phyloP scores from a whole-genome alignment of 441 rosid species.

The Isatis lusitanica region DNA sequence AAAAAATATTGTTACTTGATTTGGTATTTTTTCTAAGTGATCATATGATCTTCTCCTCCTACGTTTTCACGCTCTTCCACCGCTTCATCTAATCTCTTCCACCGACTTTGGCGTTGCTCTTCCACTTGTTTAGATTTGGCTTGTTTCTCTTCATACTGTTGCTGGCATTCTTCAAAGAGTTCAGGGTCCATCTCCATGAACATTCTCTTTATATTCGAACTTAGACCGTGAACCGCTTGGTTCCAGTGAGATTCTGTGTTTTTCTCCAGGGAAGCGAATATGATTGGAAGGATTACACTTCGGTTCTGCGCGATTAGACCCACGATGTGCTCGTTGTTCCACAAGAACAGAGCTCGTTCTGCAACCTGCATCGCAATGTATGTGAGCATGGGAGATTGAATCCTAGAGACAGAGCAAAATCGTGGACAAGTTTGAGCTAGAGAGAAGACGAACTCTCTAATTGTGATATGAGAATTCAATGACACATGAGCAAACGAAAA shows the following conservation, averaged over 20 bases:
- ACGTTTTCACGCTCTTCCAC: conserved; percentile 61
- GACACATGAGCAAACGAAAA: background rate
- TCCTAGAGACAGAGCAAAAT: background rate
- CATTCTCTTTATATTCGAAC: conserved; percentile 75
- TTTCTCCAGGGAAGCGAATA: conserved; percentile 78
- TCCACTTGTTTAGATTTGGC: conserved; percentile 61
- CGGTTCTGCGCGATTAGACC: conserved; percentile 77
- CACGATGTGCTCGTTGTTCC: conserved; percentile 93
- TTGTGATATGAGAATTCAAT: background rate
- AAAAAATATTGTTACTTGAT: conserved; percentile 17
- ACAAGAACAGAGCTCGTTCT: conserved; percentile 87
- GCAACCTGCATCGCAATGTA: conserved; percentile 63
- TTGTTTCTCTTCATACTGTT: conserved; percentile 60
- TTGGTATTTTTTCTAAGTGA: conserved; percentile 8
- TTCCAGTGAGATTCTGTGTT: conserved; percentile 82
- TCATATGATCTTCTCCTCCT: conserved; percentile 57
- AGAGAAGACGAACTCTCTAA: background rate
- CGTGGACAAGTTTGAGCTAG: background rate
- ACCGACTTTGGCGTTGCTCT: conserved; percentile 69
- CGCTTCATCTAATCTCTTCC: conserved; percentile 81
- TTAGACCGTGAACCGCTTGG: conserved; percentile 87
- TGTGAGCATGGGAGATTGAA: conserved; percentile 5
- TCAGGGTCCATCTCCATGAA: conserved; percentile 85
- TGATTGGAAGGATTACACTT: conserved; percentile 62
- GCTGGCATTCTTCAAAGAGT: conserved; percentile 76